Evolutionary conservation across 768 basidiomycete species (phyloP).

Genomic region (Hirschioporus abietinus): DNA sequence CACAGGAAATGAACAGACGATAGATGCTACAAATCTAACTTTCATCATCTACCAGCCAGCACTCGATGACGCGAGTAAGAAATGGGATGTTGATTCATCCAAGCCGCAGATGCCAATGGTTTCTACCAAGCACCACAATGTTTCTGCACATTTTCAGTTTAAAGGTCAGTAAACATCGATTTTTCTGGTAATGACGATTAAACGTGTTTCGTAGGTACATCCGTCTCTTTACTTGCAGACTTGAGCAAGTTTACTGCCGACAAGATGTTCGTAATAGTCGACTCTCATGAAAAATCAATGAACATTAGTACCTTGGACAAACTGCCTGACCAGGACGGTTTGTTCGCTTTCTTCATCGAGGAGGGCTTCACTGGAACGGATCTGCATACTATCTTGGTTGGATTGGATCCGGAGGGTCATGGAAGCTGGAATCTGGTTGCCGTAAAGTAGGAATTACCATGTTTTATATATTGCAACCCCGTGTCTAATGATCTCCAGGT

Average conservation of each 20-base stretch:
- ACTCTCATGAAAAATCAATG: neutral
- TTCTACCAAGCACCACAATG: neutral
- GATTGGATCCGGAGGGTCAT: neutral
- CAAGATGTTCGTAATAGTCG: neutral
- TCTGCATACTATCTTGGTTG: neutral
- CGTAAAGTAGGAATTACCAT: neutral
- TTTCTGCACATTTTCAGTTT: neutral
- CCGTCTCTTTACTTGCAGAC: neutral
- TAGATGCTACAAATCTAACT: neutral
- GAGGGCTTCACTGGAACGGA: neutral
- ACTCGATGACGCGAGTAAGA: neutral
- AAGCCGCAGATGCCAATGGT: neutral
- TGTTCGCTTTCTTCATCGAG: neutral
- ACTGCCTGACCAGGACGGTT: neutral
- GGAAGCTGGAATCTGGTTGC: neutral
- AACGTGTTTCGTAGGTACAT: neutral
- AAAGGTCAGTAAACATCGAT: neutral
- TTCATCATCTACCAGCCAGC: neutral
- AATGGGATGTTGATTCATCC: neutral
- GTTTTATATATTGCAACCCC: neutral
- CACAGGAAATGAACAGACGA: neutral
- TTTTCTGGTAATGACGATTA: neutral
- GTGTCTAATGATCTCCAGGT: neutral
- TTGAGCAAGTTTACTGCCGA: neutral
- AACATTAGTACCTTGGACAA: neutral